Base-by-base conservation (phyloP, 2,329 filamentous ascomycete genomes). In the Aspergillus luchuensis region DNA sequence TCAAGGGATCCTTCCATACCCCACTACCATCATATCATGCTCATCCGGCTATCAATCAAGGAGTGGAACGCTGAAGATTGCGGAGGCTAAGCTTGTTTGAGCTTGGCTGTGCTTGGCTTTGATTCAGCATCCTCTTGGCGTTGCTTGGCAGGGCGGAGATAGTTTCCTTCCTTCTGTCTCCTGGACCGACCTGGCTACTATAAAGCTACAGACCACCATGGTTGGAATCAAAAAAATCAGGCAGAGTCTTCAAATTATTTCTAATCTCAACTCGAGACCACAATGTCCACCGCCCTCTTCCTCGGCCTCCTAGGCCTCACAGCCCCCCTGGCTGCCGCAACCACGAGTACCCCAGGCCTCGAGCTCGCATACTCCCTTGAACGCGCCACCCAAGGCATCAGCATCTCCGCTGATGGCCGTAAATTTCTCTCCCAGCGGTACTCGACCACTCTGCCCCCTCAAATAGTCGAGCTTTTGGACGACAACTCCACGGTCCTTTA, bases 371-470 rank as follows among this genome's bases (percentile, higher is more conserved):
- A 54, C 51, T 41, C 33, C 13, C 51, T 54, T 10, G 51, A 54
- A 7, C 51, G 33, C 7, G 51, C 51, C n/a, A 54, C 51, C 21
- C 51, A 54, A 11, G 51, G 51, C 33, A 43, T 54, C 36, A 54
- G 51, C 11, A 54, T 54, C 36, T 54, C 51, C 8, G 6, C 36
- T 2, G 51, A 54, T 19, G 51, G 51, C 21, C 51, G 51, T 36
- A 54, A 54, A 30, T 54, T 43, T 4, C 36, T 54, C 4, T 39
- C 51, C 0, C 51, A 54, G 36, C 51, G 51, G 2, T 54, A 54
- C 51, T 41, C 33, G 13, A 54, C 51, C 33, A 54, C 51, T 1
- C 33, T 41, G 6, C 33, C 51, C 13, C 51, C 51, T 4, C 51
- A 54, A 11, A 25, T 25, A 2, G 51, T 52, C 5, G 50, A 52